Evolutionary conservation across 352 stramenopile species (phyloP).

Genomic region (Phytophthora tentaculata): DNA sequence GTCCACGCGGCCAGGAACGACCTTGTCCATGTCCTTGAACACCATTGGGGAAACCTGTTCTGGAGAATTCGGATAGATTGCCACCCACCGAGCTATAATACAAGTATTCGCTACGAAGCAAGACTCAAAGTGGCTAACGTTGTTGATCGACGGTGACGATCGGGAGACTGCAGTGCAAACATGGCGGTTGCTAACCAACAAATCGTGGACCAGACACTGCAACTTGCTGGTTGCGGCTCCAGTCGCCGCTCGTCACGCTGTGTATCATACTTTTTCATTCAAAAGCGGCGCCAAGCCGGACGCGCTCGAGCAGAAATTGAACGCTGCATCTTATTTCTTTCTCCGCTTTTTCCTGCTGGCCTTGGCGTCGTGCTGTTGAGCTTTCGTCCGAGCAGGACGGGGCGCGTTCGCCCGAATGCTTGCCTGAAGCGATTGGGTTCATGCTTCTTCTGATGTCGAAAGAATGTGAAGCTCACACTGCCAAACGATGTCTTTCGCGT

Average conservation of each 20-base stretch:
- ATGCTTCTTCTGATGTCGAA: constrained; percentile 18
- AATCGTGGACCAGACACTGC: neutral
- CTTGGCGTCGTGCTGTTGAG: constrained; percentile 22
- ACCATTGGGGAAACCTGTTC: constrained; percentile 21
- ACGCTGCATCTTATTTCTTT: constrained; percentile 15
- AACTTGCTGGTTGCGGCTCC: neutral
- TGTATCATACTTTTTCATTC: neutral
- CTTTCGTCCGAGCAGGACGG: constrained; percentile 5
- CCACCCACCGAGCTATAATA: too few relatives aligned
- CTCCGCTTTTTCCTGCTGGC: constrained; percentile 26
- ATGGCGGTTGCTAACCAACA: neutral
- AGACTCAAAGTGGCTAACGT: constrained; percentile 33
- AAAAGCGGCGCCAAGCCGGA: constrained; percentile 21
- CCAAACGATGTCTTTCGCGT: constrained; percentile 16
- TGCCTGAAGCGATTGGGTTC: constrained; percentile 8
- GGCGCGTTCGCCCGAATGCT: neutral
- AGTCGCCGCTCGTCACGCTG: constrained; percentile 21
- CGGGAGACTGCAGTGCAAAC: neutral
- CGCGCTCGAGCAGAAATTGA: constrained; percentile 24
- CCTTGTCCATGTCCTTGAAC: constrained; percentile 29
- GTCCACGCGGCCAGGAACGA: constrained; percentile 33
- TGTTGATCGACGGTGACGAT: neutral
- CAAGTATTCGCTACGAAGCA: constrained; percentile 18
- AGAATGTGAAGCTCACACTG: constrained; percentile 10
- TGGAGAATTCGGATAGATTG: too few relatives aligned